These are phyloP conservation scores for Phytophthora boehmeriae DNA, from an alignment of 352 stramenopile genomes.

Conservation along the genomic window DNA sequence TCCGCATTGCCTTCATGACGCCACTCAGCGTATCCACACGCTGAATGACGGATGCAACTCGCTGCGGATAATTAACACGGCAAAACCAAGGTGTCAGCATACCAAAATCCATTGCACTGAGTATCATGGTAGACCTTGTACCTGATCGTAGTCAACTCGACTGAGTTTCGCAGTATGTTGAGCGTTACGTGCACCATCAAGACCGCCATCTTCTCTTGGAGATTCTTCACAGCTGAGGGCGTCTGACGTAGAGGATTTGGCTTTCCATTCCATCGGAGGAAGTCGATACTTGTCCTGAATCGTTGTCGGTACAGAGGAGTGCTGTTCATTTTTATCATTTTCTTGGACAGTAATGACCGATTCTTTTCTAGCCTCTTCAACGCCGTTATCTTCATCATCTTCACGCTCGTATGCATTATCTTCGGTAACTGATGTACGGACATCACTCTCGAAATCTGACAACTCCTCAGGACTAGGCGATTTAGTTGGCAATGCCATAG, in stretches of 20 bases:
- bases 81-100: background rate
- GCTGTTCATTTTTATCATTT: background rate
- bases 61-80: constrained; percentile 20
- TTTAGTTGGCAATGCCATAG: constrained; percentile 18
- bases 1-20: constrained; percentile 51
- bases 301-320: constrained; percentile 20
- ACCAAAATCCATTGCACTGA: background rate
- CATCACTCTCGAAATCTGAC: constrained; percentile 1
- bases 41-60: constrained; percentile 32
- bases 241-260: constrained; percentile 1
- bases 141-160: constrained; percentile 40
- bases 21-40: constrained; percentile 45
- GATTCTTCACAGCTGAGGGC: background rate
- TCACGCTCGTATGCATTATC: background rate
- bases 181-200: background rate
- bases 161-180: constrained; percentile 28
- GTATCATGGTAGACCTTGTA: background rate
- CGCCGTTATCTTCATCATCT: background rate
- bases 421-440: background rate
- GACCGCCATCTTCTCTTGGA: background rate
- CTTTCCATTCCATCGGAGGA: constrained; percentile 37
- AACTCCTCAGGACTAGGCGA: background rate
- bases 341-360: background rate
- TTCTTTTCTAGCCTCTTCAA: constrained; percentile 4
- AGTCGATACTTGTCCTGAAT: constrained; percentile 58